These are phyloP conservation scores for Tuber calosporum DNA, from an alignment of 495 filamentous ascomycete genomes.

Conservation along the genomic window DNA sequence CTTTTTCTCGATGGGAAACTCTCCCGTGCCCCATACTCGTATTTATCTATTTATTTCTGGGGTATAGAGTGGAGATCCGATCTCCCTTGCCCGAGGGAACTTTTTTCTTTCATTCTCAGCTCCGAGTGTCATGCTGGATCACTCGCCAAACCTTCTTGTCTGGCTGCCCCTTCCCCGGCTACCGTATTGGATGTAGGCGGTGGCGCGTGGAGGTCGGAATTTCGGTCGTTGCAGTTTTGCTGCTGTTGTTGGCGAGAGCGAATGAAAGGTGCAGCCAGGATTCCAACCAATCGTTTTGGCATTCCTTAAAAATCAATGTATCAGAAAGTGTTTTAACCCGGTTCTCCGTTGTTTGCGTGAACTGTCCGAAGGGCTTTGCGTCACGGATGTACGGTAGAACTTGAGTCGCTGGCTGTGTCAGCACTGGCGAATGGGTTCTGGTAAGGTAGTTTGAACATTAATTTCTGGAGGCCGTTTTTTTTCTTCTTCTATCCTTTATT, in stretches of 20 bases:
- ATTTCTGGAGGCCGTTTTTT: background rate
- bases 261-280: background rate
- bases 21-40: background rate
- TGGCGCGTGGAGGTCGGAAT: background rate
- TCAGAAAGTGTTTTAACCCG: background rate
- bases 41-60: background rate
- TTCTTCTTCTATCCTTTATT: background rate
- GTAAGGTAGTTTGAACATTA: background rate
- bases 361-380: background rate
- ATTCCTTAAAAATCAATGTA: background rate
- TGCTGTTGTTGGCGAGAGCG: background rate
- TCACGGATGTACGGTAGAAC: background rate
- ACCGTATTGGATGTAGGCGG: background rate
- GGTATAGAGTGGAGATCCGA: background rate
- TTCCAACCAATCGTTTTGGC: background rate
- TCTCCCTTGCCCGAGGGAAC: background rate
- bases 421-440: background rate
- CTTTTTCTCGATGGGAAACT: background rate
- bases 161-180: background rate
- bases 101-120: background rate
- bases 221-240: background rate
- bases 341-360: background rate
- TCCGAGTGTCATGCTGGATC: background rate
- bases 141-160: background rate
- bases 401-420: conserved; percentile 1